These are phyloP conservation scores for Apiotrichum gracile DNA, from an alignment of 1,284 basidiomycete species.

Conservation along the genomic window DNA sequence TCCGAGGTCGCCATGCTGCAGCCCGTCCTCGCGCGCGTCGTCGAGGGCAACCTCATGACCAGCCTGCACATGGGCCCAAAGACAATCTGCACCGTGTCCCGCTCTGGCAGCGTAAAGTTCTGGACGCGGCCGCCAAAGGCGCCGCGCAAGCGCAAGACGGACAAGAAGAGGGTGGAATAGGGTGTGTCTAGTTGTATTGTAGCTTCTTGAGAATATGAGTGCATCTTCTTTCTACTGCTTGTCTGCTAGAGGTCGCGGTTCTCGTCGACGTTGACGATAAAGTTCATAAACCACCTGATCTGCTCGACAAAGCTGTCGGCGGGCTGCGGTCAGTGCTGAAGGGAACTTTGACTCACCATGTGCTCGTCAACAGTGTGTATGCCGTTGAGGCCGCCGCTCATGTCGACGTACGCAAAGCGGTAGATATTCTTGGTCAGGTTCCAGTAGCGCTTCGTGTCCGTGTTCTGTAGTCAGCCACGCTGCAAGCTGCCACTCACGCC, in stretches of 20 bases:
- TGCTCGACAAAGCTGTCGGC: conserved; percentile 36
- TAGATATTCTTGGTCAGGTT: conserved; percentile 41
- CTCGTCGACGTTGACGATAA: conserved; percentile 42
- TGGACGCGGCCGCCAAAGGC: conserved; percentile 64
- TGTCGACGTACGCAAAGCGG: conserved; percentile 31
- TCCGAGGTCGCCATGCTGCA: conserved; percentile 86
- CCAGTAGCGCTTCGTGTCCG: conserved; percentile 45
- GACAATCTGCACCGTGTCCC: conserved; percentile 68
- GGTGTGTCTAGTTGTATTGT: background rate
- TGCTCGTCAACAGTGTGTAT: conserved; percentile 41
- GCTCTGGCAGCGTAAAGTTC: conserved; percentile 66
- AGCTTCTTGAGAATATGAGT: background rate
- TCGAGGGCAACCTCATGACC: conserved; percentile 69
- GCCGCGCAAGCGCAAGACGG: conserved; percentile 6
- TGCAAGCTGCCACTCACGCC: conserved; percentile 6
- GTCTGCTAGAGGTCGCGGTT: conserved; percentile 23
- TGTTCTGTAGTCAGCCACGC: conserved; percentile 19
- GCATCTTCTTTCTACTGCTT: too few relatives aligned
- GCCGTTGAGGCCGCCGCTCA: conserved; percentile 12
- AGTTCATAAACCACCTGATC: conserved; percentile 39
- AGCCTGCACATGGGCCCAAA: conserved; percentile 65
- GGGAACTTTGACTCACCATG: background rate
- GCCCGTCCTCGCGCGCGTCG: conserved; percentile 74
- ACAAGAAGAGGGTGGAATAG: conserved; percentile 2
- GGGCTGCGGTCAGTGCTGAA: conserved; percentile 11